Evolutionary conservation across 805 yeast genomes (phyloP).

Genomic region (Lachancea sp.): DNA sequence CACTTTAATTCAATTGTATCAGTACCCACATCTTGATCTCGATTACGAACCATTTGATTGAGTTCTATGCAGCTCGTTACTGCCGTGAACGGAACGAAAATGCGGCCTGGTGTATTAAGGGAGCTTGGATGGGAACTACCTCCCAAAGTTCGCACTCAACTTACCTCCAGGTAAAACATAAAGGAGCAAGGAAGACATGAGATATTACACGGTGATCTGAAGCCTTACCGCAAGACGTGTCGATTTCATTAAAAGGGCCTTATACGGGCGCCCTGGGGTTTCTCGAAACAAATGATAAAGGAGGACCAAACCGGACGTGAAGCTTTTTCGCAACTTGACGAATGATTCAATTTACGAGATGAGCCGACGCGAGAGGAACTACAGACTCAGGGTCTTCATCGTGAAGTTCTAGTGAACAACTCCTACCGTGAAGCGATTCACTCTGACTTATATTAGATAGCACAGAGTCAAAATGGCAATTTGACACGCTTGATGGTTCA

Average conservation of each 20-base stretch:
- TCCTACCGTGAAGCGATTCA: constrained; percentile 71
- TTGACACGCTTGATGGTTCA: constrained; percentile 64
- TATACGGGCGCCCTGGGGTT: constrained; percentile 73
- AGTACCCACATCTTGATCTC: constrained; percentile 87
- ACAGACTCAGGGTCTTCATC: constrained; percentile 79
- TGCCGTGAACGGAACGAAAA: constrained; percentile 50
- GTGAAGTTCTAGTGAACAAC: constrained; percentile 76
- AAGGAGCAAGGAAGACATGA: constrained; percentile 75
- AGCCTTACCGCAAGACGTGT: constrained; percentile 90
- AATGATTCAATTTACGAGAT: constrained; percentile 87
- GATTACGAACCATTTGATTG: constrained; percentile 72
- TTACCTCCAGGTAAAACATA: constrained; percentile 46
- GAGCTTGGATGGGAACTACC: constrained; percentile 67
- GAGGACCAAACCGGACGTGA: constrained; percentile 92
- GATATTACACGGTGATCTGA: constrained; percentile 76
- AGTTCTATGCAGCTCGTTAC: constrained; percentile 52
- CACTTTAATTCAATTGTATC: constrained; percentile 92
- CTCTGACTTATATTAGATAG: constrained; percentile 52
- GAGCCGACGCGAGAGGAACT: constrained; percentile 60
- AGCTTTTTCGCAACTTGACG: constrained; percentile 82
- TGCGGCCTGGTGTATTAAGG: constrained; percentile 66
- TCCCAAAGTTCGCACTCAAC: constrained; percentile 15
- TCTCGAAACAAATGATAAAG: constrained; percentile 81
- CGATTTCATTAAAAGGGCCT: constrained; percentile 81
- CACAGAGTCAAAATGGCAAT: constrained; percentile 40